Base-by-base conservation (phyloP, 1,284 basidiomycete genomes). In the Ustilago cynodontis region DNA sequence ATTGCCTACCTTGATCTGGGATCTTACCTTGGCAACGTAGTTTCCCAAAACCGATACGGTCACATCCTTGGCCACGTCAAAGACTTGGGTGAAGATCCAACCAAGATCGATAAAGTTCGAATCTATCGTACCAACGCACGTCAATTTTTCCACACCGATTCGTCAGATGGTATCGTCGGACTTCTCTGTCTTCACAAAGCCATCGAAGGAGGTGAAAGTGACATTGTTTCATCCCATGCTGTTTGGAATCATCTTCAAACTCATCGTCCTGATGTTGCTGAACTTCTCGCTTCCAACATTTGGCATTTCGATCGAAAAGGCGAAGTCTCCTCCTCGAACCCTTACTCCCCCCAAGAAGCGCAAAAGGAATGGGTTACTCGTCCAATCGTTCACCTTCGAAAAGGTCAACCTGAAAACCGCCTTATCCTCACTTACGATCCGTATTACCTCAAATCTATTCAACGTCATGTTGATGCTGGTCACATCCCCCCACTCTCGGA, bases 51-150 rank as follows among this genome's bases (percentile, higher is more conserved):
- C 71, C 73, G 81, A 20, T 87, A 87, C 73, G 87, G 87, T 1
- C 87, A 88, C 77, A 78, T 87, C 22, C 74, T 87, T 26, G 87
- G 87, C 0, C 87, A 88, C 66, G 87, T 88, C 71, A 88, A 88
- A 77, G 86, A 86, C 63, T 70, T 88, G 9, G 87, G 87, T 22
- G 87, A 87, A 65, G 87, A 88, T 60, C 86, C 87, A 0, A 88
- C 86, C 5, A 83, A 87, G 60, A 88, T 86, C 54, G 81, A 87
- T 82, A 87, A 87, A 76, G 86, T 88, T 18, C 77, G 87, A 18
- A 88, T 87, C 75, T 88, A 88, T 81, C 84, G 82, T 1, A 88
- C 87, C 43, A 83, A 86, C 24, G 87, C 87, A 1, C 76, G 85
- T 13, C 87, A 87, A 66, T 87, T 85, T 81, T 88, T 88, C 81